These are phyloP conservation scores for Cucumis cinereus DNA, from an alignment of 306 rosid species.

Conservation along the genomic window DNA sequence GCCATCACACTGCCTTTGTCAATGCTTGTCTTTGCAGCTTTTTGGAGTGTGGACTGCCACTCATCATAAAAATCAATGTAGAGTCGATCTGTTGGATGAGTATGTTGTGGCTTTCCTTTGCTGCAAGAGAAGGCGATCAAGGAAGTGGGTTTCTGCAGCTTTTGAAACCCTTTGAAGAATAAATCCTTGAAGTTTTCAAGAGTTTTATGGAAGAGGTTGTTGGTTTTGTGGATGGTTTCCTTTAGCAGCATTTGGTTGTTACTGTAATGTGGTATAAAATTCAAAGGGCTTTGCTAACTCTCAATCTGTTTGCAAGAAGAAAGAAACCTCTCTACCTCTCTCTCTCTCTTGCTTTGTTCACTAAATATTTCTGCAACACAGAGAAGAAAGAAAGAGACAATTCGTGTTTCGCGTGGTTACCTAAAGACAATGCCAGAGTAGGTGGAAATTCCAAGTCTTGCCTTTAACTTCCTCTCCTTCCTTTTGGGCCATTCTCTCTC, in stretches of 20 bases:
- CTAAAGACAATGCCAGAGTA: constrained; percentile 31
- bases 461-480: constrained; percentile 20
- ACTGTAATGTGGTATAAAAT: constrained; percentile 5
- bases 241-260: constrained; percentile 52
- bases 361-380: constrained; percentile 13
- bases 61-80: constrained; percentile 58
- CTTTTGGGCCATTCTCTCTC: constrained; percentile 13
- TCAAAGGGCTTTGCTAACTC: constrained; percentile 16
- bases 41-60: constrained; percentile 41
- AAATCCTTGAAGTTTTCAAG: constrained; percentile 37
- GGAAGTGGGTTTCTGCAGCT: constrained; percentile 51
- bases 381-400: constrained; percentile 19
- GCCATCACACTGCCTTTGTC: constrained; percentile 8
- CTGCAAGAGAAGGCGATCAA: constrained; percentile 37
- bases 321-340: constrained; percentile 9
- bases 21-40: constrained; percentile 16
- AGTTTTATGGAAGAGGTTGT: constrained; percentile 28
- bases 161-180: constrained; percentile 47
- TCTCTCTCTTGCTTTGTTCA: constrained; percentile 11
- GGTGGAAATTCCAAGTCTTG: constrained; percentile 19
- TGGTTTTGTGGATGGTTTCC: constrained; percentile 44
- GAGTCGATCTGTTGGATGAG: constrained; percentile 30
- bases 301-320: constrained; percentile 17
- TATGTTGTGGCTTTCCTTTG: constrained; percentile 18
- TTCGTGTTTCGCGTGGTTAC: constrained; percentile 26